These are phyloP conservation scores for Trichoderma sp. DNA, from an alignment of 2,329 filamentous ascomycete genomes.

Conservation along the genomic window DNA sequence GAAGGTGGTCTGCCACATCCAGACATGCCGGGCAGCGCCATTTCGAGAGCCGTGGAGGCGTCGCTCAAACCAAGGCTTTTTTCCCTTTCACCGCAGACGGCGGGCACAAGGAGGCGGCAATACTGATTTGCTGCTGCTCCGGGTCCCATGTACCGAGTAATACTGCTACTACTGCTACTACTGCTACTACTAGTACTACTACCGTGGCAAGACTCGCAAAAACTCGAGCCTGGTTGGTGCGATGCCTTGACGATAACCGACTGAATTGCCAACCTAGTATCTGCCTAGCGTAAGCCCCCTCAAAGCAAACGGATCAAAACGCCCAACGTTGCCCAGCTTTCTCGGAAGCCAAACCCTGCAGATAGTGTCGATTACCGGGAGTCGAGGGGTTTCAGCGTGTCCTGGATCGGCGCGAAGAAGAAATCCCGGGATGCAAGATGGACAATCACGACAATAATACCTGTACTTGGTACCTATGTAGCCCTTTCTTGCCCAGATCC, in stretches of 20 bases:
- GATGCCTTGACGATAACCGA: conserved; percentile 10
- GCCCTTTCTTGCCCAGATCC: not conserved
- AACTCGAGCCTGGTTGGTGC: not conserved
- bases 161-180: too few species aligned
- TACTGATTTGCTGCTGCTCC: not conserved
- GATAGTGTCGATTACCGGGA: not conserved
- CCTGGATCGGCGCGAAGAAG: not conserved
- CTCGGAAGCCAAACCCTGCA: not conserved
- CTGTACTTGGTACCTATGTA: too few species aligned
- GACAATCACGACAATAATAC: not conserved
- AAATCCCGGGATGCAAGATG: not conserved
- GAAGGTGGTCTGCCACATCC: conserved; percentile 13
- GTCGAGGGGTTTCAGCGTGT: not conserved
- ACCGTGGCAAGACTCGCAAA: not conserved
- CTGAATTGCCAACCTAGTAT: not conserved
- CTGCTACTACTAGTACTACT: too few species aligned
- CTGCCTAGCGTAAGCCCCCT: conserved; percentile 15
- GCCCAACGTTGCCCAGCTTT: not conserved
- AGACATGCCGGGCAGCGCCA: not conserved
- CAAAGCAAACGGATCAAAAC: conserved; percentile 4
- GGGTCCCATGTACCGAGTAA: not conserved
- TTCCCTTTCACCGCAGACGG: not conserved
- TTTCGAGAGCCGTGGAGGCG: not conserved
- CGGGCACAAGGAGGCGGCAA: not conserved
- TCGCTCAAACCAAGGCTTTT: not conserved